phyloP scores from a whole-genome alignment of 768 basidiomycete species.

The Suillus ampliporus region DNA sequence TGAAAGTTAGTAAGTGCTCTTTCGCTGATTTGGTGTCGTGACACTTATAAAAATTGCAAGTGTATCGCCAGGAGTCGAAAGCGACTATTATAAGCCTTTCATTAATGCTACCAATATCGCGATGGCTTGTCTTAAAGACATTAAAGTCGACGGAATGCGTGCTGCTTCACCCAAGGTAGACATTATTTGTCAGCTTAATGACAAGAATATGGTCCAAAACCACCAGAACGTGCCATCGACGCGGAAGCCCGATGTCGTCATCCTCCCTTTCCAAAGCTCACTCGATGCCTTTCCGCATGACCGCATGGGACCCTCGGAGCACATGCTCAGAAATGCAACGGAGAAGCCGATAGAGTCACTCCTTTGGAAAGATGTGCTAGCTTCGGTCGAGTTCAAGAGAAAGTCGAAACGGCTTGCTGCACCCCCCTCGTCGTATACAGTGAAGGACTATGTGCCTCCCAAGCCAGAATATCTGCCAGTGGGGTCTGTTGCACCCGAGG shows the following conservation, averaged over 20 bases:
- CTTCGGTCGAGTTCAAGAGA: not conserved
- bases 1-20: too few relatives aligned
- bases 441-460: not conserved
- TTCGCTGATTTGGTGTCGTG: too few relatives aligned
- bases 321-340: not conserved
- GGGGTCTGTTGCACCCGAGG: not conserved
- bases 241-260: slow-evolving; percentile 8
- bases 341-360: not conserved
- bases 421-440: too few relatives aligned
- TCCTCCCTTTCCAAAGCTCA: not conserved
- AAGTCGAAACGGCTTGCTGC: not conserved
- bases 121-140: slow-evolving; percentile 5
- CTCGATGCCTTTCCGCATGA: not conserved
- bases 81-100: not conserved
- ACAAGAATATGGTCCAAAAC: not conserved
- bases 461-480: not conserved
- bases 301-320: not conserved
- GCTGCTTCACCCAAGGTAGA: not conserved
- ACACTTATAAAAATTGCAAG: not conserved
- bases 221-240: not conserved
- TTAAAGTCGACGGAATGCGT: not conserved
- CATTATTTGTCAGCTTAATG: not conserved
- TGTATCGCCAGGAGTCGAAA: not conserved
- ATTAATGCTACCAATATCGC: not conserved
- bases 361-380: not conserved